Evolutionary conservation across 257 asterid species (phyloP).

Genomic region (Linaria vulgaris): DNA sequence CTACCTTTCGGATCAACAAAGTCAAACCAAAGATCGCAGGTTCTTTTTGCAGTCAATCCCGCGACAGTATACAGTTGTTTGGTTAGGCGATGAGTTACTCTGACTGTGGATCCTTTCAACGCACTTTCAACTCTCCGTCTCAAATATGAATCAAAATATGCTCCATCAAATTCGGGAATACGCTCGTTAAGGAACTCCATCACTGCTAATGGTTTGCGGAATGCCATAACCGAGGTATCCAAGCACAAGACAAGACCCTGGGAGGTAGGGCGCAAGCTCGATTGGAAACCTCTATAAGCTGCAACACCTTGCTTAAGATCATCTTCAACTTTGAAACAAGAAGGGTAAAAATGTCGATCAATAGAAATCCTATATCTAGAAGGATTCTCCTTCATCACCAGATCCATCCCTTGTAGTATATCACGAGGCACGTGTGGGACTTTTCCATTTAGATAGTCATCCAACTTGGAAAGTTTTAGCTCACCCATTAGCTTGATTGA

Average conservation of each 20-base stretch:
- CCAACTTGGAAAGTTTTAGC: constrained; percentile 60
- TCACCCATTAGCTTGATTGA: constrained; percentile 52
- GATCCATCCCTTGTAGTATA: constrained; percentile 65
- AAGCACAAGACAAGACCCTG: constrained; percentile 65
- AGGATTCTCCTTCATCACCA: constrained; percentile 78
- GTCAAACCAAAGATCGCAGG: constrained; percentile 43
- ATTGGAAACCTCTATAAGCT: constrained; percentile 62
- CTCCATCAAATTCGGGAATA: constrained; percentile 34
- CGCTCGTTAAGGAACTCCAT: constrained; percentile 46
- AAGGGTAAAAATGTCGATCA: constrained; percentile 51
- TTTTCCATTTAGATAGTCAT: constrained; percentile 50
- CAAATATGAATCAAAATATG: constrained; percentile 27
- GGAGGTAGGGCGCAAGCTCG: constrained; percentile 58
- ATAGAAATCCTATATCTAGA: constrained; percentile 37
- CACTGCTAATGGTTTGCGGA: constrained; percentile 59
- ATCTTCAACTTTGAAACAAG: constrained; percentile 33
- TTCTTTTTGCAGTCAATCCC: constrained; percentile 34
- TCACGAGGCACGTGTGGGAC: constrained; percentile 56
- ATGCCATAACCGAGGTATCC: constrained; percentile 60
- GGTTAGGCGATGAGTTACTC: constrained; percentile 55
- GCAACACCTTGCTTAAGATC: constrained; percentile 57
- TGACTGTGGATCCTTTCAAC: constrained; percentile 54
- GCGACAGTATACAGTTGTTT: constrained; percentile 47
- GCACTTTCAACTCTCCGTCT: constrained; percentile 29
- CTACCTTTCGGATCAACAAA: constrained; percentile 48